phyloP scores from a whole-genome alignment of 768 basidiomycete genomes.

The Rhizopogon vulgaris region DNA sequence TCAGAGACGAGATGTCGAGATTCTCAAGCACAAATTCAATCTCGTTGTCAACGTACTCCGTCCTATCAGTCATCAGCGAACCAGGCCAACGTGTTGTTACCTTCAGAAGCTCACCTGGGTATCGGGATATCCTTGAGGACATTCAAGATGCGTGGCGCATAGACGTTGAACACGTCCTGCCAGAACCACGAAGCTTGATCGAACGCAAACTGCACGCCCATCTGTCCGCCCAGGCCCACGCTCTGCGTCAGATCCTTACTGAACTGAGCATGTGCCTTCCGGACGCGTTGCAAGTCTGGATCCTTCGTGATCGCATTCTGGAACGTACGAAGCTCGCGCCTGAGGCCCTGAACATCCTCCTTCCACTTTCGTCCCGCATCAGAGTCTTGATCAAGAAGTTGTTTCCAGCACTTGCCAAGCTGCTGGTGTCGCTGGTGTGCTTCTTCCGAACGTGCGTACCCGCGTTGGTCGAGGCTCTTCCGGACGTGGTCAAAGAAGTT shows the following conservation, averaged over 20 bases:
- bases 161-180: constrained; percentile 79
- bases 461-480: constrained; percentile 41
- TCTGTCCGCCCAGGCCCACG: constrained; percentile 30
- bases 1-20: constrained; percentile 61
- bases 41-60: constrained; percentile 63
- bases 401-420: constrained; percentile 45
- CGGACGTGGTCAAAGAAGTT: constrained; percentile 44
- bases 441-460: constrained; percentile 49
- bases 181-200: constrained; percentile 71
- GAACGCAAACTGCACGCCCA: constrained; percentile 44
- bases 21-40: constrained; percentile 74
- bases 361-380: constrained; percentile 46
- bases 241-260: constrained; percentile 42
- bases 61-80: constrained; percentile 32
- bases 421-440: constrained; percentile 32
- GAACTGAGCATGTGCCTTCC: constrained; percentile 43
- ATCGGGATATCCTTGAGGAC: constrained; percentile 61
- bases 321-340: constrained; percentile 38
- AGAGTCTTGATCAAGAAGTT: constrained; percentile 39
- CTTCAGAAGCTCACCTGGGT: constrained; percentile 42
- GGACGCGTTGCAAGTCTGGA: constrained; percentile 40
- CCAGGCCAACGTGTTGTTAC: not conserved
- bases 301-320: constrained; percentile 42
- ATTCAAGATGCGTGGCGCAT: constrained; percentile 51
- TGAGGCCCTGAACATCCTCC: constrained; percentile 38